Evolutionary conservation across 257 asterid genomes (phyloP).

Genomic region (Schizonepeta tenuifolia): DNA sequence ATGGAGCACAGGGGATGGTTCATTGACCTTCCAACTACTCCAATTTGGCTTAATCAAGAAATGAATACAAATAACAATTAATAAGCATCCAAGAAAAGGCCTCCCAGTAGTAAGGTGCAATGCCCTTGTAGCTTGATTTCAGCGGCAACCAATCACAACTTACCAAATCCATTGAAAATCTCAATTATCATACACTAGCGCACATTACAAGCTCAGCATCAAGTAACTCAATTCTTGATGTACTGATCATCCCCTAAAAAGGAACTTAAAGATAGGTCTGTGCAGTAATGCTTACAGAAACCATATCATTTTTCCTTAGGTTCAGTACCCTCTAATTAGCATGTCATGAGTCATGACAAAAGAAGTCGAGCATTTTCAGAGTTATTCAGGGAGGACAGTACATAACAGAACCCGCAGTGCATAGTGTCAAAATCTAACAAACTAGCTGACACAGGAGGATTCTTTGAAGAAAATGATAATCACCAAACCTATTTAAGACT

Average conservation of each 20-base stretch:
- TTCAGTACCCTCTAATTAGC: slow-evolving; percentile 11
- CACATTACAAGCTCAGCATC: slow-evolving; percentile 13
- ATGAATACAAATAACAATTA: not conserved
- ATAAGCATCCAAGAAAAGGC: not conserved
- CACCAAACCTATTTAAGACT: slow-evolving; percentile 3
- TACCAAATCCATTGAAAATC: not conserved
- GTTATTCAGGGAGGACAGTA: slow-evolving; percentile 7
- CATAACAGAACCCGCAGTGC: not conserved
- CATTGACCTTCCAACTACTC: slow-evolving; percentile 17
- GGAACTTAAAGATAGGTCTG: slow-evolving; percentile 10
- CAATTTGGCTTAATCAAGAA: slow-evolving; percentile 9
- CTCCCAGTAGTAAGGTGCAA: not conserved
- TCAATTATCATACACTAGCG: not conserved
- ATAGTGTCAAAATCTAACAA: slow-evolving; percentile 3
- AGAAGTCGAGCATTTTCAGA: slow-evolving; percentile 4
- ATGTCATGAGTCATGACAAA: slow-evolving; percentile 11
- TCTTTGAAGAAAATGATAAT: slow-evolving; percentile 2
- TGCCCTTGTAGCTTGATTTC: slow-evolving; percentile 19
- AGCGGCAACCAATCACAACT: slow-evolving; percentile 16
- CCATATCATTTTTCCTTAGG: slow-evolving; percentile 18
- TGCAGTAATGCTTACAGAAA: slow-evolving; percentile 7
- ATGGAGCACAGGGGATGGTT: slow-evolving; percentile 4
- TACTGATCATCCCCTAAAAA: slow-evolving; percentile 5
- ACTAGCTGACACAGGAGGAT: slow-evolving; percentile 19
- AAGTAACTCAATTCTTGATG: not conserved